A percentile compares a stretch with the other conserved stretches of the same genome.
Conservation (phyloP, 768 basidiomycete species). For the Naganishia antarctica region DNA sequence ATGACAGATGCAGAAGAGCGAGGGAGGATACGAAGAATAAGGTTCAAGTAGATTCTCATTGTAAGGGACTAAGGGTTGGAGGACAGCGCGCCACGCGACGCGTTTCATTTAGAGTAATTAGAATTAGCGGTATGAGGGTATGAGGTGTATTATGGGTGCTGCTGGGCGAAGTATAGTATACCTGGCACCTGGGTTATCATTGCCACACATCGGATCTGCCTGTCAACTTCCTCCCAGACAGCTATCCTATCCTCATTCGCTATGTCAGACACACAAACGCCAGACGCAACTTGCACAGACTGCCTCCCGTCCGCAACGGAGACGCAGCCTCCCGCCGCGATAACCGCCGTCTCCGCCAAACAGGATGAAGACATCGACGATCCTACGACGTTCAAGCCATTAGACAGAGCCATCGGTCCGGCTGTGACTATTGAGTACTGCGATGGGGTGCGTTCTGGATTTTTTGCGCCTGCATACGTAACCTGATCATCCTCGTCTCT, state of each 20-base stretch:
- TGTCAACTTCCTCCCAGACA: too few relatives aligned
- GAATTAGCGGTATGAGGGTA: too few relatives aligned
- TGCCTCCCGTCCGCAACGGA: background rate
- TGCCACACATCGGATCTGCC: too few relatives aligned
- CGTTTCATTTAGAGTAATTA: conserved; percentile 4
- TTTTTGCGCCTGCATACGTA: too few relatives aligned
- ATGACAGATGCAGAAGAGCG: background rate
- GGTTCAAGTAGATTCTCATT: conserved; percentile 6
- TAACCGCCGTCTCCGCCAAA: background rate
- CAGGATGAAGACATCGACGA: conserved; percentile 32
- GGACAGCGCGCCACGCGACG: conserved; percentile 5
- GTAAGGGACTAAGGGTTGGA: background rate
- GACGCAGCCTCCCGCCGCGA: background rate
- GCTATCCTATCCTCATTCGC: background rate
- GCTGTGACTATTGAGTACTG: conserved; percentile 86
- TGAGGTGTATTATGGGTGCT: too few relatives aligned
- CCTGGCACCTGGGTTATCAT: too few relatives aligned
- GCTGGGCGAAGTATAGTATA: too few relatives aligned
- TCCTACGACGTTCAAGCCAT: conserved; percentile 37
- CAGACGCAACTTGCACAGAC: background rate
- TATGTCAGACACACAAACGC: background rate
- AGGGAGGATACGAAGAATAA: background rate
- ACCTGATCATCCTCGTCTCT: background rate
- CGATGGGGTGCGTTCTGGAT: conserved; percentile 58
- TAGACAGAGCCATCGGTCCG: conserved; percentile 46